A percentile compares a stretch with the other conserved stretches of the same genome.
These are phyloP conservation scores for Zygosaccharomyces sapae DNA, from an alignment of 1,139 yeast species.

Conservation along the genomic window DNA sequence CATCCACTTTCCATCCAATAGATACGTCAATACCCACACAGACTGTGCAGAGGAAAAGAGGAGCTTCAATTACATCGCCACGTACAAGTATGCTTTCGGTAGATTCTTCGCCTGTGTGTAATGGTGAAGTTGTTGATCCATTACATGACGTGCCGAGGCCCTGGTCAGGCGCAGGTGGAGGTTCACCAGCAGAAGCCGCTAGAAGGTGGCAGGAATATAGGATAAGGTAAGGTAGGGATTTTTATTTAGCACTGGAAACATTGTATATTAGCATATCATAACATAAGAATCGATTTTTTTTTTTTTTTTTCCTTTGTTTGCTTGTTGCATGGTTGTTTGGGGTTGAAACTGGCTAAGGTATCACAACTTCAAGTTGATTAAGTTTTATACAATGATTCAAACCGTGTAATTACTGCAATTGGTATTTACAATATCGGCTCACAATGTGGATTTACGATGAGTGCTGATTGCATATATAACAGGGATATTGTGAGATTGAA, in stretches of 20 bases:
- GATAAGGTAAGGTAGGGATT: constrained; percentile 7
- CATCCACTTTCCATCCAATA: constrained; percentile 13
- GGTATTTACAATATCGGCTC: constrained; percentile 1
- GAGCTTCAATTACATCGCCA: constrained; percentile 16
- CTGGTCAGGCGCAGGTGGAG: constrained; percentile 9
- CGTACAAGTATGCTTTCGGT: constrained; percentile 7
- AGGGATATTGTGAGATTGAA: background rate
- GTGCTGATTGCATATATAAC: background rate
- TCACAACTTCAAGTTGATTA: background rate
- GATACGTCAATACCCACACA: constrained; percentile 19
- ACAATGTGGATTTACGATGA: background rate
- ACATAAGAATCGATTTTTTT: background rate
- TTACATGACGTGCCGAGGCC: constrained; percentile 12
- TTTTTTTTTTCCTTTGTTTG: background rate
- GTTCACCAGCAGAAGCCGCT: constrained; percentile 10
- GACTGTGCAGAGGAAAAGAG: constrained; percentile 20
- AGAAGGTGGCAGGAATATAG: constrained; percentile 13
- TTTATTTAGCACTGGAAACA: background rate
- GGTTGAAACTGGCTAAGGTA: background rate
- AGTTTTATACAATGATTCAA: background rate
- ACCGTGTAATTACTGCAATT: constrained; percentile 1
- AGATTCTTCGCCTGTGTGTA: constrained; percentile 6
- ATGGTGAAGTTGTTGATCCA: constrained; percentile 11
- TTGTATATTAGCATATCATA: background rate
- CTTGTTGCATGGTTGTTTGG: background rate